Conservation (phyloP, 1,284 basidiomycete genomes). For the Pascua sp. region DNA sequence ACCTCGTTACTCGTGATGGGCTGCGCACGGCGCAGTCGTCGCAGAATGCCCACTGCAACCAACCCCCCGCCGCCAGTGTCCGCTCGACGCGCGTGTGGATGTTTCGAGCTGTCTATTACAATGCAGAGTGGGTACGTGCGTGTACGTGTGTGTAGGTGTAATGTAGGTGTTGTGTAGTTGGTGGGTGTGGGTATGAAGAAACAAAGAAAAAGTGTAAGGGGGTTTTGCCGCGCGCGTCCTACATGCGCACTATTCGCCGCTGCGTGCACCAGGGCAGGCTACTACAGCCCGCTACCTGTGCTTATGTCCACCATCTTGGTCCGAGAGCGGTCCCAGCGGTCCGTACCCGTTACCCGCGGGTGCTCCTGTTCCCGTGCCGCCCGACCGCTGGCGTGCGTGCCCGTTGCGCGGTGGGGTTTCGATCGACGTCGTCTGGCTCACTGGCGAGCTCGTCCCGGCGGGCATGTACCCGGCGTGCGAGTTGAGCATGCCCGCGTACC, state of each 20-base stretch:
- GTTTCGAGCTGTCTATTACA: slow-evolving; percentile 14
- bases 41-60: no score
- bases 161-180: background rate
- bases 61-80: no score
- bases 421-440: slow-evolving; percentile 1
- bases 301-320: background rate
- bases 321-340: slow-evolving; percentile 32
- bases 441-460: no score
- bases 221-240: no score
- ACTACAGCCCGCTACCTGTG: background rate
- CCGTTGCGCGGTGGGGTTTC: slow-evolving; percentile 16
- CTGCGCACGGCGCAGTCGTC: no score
- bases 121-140: slow-evolving; percentile 15
- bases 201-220: no score
- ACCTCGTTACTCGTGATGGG: no score
- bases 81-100: background rate
- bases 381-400: slow-evolving; percentile 42
- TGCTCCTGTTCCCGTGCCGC: slow-evolving; percentile 17
- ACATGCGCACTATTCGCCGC: no score
- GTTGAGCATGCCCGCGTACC: background rate
- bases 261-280: no score
- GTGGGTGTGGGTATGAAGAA: background rate
- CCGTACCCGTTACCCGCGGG: slow-evolving; percentile 27
- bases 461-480: no score
- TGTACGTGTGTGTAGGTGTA: background rate